Base-by-base conservation (phyloP, 257 asterid species). In the Jasminum sambac region DNA sequence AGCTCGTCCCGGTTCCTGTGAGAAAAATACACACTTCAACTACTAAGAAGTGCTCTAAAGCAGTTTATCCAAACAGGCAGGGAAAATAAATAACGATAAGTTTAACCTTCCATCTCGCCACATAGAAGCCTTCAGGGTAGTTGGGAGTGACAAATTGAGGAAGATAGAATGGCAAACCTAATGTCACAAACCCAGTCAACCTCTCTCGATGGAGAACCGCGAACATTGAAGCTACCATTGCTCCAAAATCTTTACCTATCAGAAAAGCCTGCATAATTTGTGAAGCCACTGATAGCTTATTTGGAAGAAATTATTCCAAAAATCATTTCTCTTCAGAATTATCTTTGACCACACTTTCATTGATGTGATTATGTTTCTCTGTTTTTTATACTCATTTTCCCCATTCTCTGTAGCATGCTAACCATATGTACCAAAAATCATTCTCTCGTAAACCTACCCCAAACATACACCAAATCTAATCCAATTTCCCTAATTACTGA, bases 201-300 rank as follows among this genome's bases (percentile, higher is more conserved):
- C 84, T 83, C 17, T 88, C 89, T 23, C 25, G 76, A 79, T 88
- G 87, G 62, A 87, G 86, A 73, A 84, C 75, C 48, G 82, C 78
- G 24, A 92, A 87, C 14, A 71, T 6, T 38, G 90, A 77, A 36
- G 84, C 74, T 1, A 88, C 77, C 0, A 67, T 0, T 6, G 84
- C 82, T 55, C 96, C 98, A 61, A 90, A 92, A 77, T 92, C 98
- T 82, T 88, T 92, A 7, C 88, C 97, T 1, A 90, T 50, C 8
- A 92, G 79, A 79, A 85, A 87, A 25, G 85, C 95, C 98, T 92
- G 71, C 74, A 80, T 24, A 63, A 14, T 30, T 30, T 30, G 1
- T 30, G 36, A 30, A 30, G 36, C 36, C 36, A 30, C 4, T 30
- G 4, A 30, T 30, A 1, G 36, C 36, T 30, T 30, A 4, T 30